Evolutionary conservation across 108 stramenopile species (phyloP).

Genomic region (Skeletonema marinoi): DNA sequence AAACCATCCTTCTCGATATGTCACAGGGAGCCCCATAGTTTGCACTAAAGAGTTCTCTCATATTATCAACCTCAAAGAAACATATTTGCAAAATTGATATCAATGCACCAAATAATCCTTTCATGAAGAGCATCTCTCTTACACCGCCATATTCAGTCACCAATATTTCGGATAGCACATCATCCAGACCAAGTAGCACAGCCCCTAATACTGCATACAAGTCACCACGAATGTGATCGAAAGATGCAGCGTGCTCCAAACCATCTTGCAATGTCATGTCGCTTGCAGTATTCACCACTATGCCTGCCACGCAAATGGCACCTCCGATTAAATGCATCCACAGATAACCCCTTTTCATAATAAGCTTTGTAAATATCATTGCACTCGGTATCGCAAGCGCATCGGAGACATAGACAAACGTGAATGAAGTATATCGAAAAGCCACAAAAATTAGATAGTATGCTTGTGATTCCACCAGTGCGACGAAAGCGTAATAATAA

Average conservation of each 20-base stretch:
- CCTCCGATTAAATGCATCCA: constrained; percentile 82
- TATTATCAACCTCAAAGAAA: constrained; percentile 69
- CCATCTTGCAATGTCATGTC: constrained; percentile 59
- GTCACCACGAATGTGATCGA: constrained; percentile 82
- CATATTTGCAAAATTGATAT: constrained; percentile 70
- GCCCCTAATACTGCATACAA: constrained; percentile 89
- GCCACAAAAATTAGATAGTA: constrained; percentile 87
- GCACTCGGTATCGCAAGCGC: constrained; percentile 92
- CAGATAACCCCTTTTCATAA: constrained; percentile 72
- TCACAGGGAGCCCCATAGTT: constrained; percentile 17
- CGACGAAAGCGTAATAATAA: constrained; percentile 65
- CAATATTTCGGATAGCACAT: constrained; percentile 80
- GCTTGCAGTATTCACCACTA: constrained; percentile 73
- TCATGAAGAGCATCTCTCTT: constrained; percentile 86
- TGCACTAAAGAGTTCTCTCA: constrained; percentile 24
- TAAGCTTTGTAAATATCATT: constrained; percentile 84
- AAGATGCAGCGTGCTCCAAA: constrained; percentile 27
- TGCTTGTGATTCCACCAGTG: constrained; percentile 90
- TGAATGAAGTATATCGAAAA: constrained; percentile 92
- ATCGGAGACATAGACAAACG: constrained; percentile 92
- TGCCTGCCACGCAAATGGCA: constrained; percentile 80
- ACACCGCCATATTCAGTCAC: constrained; percentile 52
- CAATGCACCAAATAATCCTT: constrained; percentile 82
- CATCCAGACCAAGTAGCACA: constrained; percentile 85
- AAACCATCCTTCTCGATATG: constrained; percentile 22